A percentile compares a stretch with the other conserved stretches of the same genome.
phyloP scores from a whole-genome alignment of 768 basidiomycete genomes.

The Pleurotus ostreatus region DNA sequence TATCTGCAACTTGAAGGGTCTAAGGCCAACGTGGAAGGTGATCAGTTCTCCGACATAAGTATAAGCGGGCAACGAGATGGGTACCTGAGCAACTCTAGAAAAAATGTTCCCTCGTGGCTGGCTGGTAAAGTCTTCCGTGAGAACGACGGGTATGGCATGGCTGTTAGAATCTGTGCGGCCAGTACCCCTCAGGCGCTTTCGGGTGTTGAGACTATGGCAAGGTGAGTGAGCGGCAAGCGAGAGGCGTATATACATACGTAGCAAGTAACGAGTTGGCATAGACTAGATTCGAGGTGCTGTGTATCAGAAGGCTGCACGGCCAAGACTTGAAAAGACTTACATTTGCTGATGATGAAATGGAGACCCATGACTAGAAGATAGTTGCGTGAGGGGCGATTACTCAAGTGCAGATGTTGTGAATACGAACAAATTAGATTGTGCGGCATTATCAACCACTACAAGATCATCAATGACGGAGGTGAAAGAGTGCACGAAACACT shows the following conservation, averaged over 20 bases:
- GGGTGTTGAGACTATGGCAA: slow-evolving; percentile 30
- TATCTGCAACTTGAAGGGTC: neutral
- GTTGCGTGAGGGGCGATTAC: neutral
- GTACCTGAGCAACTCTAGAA: slow-evolving; percentile 5
- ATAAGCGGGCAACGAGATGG: neutral
- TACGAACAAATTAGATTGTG: slow-evolving; percentile 35
- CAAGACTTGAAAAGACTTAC: slow-evolving; percentile 20
- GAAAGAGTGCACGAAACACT: slow-evolving; percentile 8
- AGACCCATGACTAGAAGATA: slow-evolving; percentile 36
- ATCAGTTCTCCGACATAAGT: neutral
- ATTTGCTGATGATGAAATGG: slow-evolving; percentile 50
- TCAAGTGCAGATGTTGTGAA: no score
- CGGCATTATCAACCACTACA: slow-evolving; percentile 45
- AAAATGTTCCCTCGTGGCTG: slow-evolving; percentile 1
- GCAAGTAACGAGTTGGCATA: slow-evolving; percentile 51
- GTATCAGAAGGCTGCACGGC: neutral
- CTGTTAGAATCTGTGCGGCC: neutral
- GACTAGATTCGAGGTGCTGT: slow-evolving; percentile 21
- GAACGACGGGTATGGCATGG: slow-evolving; percentile 2
- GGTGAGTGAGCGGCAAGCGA: neutral
- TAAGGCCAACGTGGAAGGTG: neutral
- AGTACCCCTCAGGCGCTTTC: slow-evolving; percentile 20
- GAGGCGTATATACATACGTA: slow-evolving; percentile 28
- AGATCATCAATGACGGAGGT: neutral
- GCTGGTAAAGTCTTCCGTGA: slow-evolving; percentile 6